Evolutionary conservation across 1,139 yeast species (phyloP).

Genomic region (Hyphopichia pseudoburtonii): DNA sequence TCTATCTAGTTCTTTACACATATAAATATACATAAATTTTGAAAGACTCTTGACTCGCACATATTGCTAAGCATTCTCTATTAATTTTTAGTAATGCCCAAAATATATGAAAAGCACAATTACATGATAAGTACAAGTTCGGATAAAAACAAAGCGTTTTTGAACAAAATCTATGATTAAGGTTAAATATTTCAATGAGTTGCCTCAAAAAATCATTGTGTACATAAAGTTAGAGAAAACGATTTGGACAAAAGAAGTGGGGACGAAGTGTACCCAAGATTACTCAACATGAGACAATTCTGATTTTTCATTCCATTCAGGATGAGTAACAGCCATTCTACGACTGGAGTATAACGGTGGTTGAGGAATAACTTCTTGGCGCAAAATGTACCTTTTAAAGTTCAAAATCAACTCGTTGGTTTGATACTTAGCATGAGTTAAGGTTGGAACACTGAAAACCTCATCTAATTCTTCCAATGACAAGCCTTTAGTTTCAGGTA

Average conservation of each 20-base stretch:
- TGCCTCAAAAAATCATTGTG: too few species aligned
- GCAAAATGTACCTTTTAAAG: constrained; percentile 41
- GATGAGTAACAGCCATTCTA: constrained; percentile 58
- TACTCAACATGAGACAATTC: constrained; percentile 48
- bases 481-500: constrained; percentile 70
- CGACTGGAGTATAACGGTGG: constrained; percentile 58
- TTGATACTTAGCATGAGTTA: constrained; percentile 58
- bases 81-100: too few species aligned
- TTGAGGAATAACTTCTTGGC: constrained; percentile 46
- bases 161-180: too few species aligned
- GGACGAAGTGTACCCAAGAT: background rate
- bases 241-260: background rate
- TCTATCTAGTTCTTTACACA: too few species aligned
- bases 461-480: constrained; percentile 74
- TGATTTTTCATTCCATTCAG: constrained; percentile 61
- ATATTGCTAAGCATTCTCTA: too few species aligned
- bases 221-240: too few species aligned
- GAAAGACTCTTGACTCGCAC: too few species aligned
- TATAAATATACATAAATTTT: too few species aligned
- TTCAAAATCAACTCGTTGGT: constrained; percentile 42
- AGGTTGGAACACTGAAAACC: constrained; percentile 58
- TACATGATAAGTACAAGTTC: background rate
- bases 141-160: too few species aligned
- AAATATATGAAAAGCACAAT: too few species aligned
- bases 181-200: too few species aligned